Conservation (phyloP, 2,329 filamentous ascomycete species). For the Verticillium dahliae region DNA sequence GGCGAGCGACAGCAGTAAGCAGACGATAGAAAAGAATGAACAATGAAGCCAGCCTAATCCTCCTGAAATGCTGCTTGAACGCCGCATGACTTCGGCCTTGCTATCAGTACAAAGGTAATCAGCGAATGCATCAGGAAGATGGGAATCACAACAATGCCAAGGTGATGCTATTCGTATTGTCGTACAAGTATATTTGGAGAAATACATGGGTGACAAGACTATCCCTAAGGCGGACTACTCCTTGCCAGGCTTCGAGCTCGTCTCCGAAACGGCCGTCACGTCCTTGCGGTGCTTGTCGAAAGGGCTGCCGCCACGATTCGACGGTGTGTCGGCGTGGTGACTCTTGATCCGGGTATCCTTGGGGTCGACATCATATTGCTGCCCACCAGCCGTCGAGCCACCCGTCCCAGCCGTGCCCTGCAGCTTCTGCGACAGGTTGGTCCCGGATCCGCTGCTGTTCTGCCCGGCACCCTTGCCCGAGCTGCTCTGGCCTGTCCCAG, state of each 20-base stretch:
- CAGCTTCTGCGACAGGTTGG: slow-evolving; percentile 6
- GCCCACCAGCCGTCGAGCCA: slow-evolving; percentile 10
- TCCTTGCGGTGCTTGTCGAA: slow-evolving; percentile 11
- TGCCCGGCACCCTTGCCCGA: neutral
- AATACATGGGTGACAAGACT: neutral
- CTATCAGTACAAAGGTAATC: too few relatives aligned
- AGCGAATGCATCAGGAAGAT: too few relatives aligned
- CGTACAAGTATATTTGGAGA: too few relatives aligned
- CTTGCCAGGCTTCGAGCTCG: neutral
- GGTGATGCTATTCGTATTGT: too few relatives aligned
- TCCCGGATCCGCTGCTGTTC: neutral
- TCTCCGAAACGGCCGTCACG: slow-evolving; percentile 2
- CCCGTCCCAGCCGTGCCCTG: slow-evolving; percentile 17
- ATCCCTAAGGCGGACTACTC: neutral
- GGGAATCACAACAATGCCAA: too few relatives aligned
- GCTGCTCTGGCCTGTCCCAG: neutral
- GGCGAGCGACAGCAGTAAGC: neutral
- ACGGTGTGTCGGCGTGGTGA: slow-evolving; percentile 7
- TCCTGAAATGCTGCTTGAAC: too few relatives aligned
- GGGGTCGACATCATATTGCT: neutral
- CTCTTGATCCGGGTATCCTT: slow-evolving; percentile 9
- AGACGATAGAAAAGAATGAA: too few relatives aligned
- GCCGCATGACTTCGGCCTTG: too few relatives aligned
- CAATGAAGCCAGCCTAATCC: too few relatives aligned
- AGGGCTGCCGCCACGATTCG: slow-evolving; percentile 9